phyloP scores from a whole-genome alignment of 2,329 filamentous ascomycete genomes.

The Dactylellina parvicollis region DNA sequence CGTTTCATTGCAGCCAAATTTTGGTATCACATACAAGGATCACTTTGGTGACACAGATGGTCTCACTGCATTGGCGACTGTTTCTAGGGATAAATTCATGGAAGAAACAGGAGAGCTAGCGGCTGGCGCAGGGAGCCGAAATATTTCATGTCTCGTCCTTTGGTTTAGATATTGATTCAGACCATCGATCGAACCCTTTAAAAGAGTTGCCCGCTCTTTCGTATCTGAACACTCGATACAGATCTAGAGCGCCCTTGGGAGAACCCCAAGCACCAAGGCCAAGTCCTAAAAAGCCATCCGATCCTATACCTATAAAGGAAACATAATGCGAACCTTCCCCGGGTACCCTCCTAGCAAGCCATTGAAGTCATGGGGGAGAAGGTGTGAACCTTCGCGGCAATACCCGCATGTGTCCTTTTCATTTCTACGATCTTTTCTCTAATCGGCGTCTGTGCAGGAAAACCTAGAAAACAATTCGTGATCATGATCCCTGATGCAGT shows the following conservation, averaged over 20 bases:
- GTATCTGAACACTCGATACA: too few species aligned
- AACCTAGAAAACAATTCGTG: neutral
- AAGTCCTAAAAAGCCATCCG: constrained; percentile 6
- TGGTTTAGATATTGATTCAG: too few species aligned
- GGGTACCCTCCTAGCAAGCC: neutral
- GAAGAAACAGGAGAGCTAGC: neutral
- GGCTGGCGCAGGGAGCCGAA: neutral
- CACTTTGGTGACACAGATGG: constrained; percentile 6
- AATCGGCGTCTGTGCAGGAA: constrained; percentile 22
- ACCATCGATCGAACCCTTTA: too few species aligned
- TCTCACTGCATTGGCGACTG: neutral
- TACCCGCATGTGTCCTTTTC: constrained; percentile 10
- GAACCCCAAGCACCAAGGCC: too few species aligned
- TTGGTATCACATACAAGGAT: neutral
- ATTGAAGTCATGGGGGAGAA: neutral
- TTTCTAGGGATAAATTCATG: too few species aligned
- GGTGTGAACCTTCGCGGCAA: constrained; percentile 16
- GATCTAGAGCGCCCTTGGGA: too few species aligned
- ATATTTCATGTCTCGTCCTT: too few species aligned
- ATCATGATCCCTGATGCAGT: constrained; percentile 11
- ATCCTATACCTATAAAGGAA: constrained; percentile 4
- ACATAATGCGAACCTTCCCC: neutral
- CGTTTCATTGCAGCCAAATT: neutral
- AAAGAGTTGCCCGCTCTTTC: neutral
- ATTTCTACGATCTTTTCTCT: neutral